A percentile compares a stretch with the other conserved stretches of the same genome.
Conservation (phyloP, 306 rosid species). For the Dalbergia cultrata region DNA sequence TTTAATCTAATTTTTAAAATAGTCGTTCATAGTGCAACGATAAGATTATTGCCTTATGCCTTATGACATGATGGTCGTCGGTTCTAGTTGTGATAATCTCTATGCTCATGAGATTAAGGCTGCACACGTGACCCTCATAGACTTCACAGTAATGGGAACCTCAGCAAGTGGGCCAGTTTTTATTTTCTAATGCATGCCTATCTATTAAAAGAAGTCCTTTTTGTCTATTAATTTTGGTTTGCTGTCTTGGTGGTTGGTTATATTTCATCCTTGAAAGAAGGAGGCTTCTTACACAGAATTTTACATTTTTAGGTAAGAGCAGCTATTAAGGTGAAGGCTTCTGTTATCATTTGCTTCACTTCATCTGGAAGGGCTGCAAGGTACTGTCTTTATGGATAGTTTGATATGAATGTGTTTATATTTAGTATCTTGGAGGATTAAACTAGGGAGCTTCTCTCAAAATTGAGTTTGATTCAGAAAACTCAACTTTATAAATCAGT, state of each 20-base stretch:
- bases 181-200: constrained; percentile 14
- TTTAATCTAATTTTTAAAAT: constrained; percentile 14
- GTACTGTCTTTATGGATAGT: constrained; percentile 49
- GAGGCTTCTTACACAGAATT: constrained; percentile 39
- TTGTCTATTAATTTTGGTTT: constrained; percentile 33
- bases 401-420: constrained; percentile 13
- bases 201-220: not conserved
- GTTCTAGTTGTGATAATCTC: constrained; percentile 16
- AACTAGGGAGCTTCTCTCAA: constrained; percentile 15
- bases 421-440: constrained; percentile 22
- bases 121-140: constrained; percentile 10
- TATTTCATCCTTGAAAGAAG: constrained; percentile 32
- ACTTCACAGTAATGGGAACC: constrained; percentile 4
- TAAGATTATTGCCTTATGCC: constrained; percentile 18
- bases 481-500: constrained; percentile 34
- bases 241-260: constrained; percentile 25
- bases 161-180: not conserved
- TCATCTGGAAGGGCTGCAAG: constrained; percentile 99
- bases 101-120: constrained; percentile 4
- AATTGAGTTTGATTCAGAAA: not conserved
- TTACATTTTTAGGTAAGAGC: constrained; percentile 82
- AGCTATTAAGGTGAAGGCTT: constrained; percentile 99
- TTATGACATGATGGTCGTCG: constrained; percentile 19
- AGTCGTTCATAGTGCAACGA: constrained; percentile 21
- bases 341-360: constrained; percentile 95